Evolutionary conservation across 2,329 filamentous ascomycete genomes (phyloP), one percentile per base, ranked within the genome.

Genomic region (Epichloe typhina): DNA sequence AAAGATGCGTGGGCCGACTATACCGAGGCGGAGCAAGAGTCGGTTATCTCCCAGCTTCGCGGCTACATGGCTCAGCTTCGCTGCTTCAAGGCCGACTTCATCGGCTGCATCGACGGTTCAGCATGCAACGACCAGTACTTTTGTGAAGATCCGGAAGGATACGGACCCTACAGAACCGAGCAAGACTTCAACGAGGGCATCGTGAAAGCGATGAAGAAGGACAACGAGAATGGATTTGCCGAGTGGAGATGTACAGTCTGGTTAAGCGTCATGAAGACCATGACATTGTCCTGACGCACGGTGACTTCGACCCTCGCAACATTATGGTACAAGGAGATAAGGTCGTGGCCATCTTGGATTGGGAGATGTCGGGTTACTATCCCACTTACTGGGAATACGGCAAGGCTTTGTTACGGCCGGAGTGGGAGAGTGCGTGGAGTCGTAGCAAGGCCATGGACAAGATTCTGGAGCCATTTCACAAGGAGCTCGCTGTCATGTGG

Each of bases 281-380:
- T 50, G 23, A 47, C 13, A 54, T 60, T 39, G 61, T 67, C 2
- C 71, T 75, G 54, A 73, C 70, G 5, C 71, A 75, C 61, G 66
- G 67, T 3, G 72, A 76, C 58, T 61, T 76, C 26, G 66, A 58
- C 43, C 61, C 58, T 15, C 49, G 64, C 3, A 72, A 72, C 51
- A 66, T 72, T 42, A 51, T 72, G 5, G 59, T 61, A 21, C 53
- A 54, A 2, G 62, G 57, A 1, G 63, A 64, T 38, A 53, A 64
- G 15, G 54, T 71, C 8, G 60, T 62, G 51, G 69, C 64, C n/a
- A 66, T 72, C 35, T 50, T 72, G 37, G 70, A 71, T 54, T 72
- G 68, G 68, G 69, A 71, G 55, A 57, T 60, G 39, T 58, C 67
- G 33, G 66, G 67, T 5, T 71, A 64, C 66, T 69, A 66, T 57